Percentiles rank a stretch among this genome's conserved stretches.
phyloP scores from a whole-genome alignment of 441 rosid genomes.

The Dalechampia spathulata region DNA sequence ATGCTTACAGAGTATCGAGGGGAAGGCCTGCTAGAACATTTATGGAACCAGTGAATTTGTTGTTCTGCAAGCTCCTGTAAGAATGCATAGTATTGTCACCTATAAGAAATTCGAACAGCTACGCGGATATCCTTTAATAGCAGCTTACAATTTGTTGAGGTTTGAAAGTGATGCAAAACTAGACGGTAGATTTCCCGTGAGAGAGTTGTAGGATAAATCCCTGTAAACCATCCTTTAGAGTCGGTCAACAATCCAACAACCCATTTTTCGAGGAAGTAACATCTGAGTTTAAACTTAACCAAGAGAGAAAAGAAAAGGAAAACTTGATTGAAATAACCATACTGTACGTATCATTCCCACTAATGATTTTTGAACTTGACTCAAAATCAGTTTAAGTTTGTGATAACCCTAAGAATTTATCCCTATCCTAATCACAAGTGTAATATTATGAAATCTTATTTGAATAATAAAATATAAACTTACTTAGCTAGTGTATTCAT shows the following conservation, averaged over 20 bases:
- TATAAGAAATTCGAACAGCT: conserved; percentile 5
- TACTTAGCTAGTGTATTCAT: too few species aligned
- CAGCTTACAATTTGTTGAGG: conserved; percentile 55
- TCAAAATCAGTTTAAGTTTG: background rate
- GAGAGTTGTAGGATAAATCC: conserved; percentile 70
- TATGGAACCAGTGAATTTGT: conserved; percentile 63
- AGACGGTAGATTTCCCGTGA: conserved; percentile 65
- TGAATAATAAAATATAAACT: too few species aligned
- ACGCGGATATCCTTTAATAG: background rate
- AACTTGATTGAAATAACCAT: too few species aligned
- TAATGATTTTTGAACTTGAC: background rate
- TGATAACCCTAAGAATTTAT: too few species aligned
- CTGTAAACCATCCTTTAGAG: conserved; percentile 33
- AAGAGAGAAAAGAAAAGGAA: too few species aligned
- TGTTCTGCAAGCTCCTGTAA: conserved; percentile 66
- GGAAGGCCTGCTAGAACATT: conserved; percentile 66
- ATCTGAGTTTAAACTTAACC: too few species aligned
- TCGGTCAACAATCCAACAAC: conserved; percentile 13
- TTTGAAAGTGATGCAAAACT: conserved; percentile 55
- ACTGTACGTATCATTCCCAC: background rate
- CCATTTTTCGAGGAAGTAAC: too few species aligned
- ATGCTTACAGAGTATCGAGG: conserved; percentile 64
- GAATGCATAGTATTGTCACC: conserved; percentile 6
- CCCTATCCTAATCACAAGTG: too few species aligned
- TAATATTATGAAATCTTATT: too few species aligned